phyloP scores from a whole-genome alignment of 2,329 filamentous ascomycete species.

The Pyrenochaeta sp. region DNA sequence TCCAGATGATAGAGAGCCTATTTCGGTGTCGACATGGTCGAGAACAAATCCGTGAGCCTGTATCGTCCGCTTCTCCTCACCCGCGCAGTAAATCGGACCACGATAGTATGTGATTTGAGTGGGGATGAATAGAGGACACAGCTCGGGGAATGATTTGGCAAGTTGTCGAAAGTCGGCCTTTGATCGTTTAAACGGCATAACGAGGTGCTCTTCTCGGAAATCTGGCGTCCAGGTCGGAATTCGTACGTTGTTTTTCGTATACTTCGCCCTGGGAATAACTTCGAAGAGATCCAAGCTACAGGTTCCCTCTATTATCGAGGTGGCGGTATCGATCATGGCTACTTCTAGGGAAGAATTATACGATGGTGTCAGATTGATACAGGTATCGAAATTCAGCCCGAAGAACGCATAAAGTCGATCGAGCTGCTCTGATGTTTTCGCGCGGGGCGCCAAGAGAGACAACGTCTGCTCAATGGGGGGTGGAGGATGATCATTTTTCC shows the following conservation, averaged over 20 bases:
- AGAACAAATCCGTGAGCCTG: constrained; percentile 8
- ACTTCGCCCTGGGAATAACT: constrained; percentile 2
- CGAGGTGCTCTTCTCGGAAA: constrained; percentile 4
- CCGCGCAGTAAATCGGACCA: constrained; percentile 1
- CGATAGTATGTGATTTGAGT: constrained; percentile 3
- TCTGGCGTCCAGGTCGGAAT: constrained; percentile 6
- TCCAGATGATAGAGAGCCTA: not conserved
- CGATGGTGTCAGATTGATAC: constrained; percentile 4
- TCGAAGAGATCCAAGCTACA: constrained; percentile 6
- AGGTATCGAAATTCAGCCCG: constrained; percentile 1
- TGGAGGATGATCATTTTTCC: not conserved
- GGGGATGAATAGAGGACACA: constrained; percentile 2
- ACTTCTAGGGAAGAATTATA: constrained; percentile 4
- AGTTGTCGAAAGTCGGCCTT: constrained; percentile 1
- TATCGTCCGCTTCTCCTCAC: constrained; percentile 4
- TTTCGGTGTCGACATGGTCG: constrained; percentile 3
- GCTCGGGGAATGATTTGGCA: not conserved
- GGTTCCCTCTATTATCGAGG: constrained; percentile 4
- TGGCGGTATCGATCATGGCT: constrained; percentile 1
- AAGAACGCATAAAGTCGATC: constrained; percentile 10
- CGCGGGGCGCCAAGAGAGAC: constrained; percentile 1
- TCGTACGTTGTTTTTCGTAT: not conserved
- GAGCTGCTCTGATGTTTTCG: constrained; percentile 5
- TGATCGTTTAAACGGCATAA: constrained; percentile 6
- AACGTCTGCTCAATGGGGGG: constrained; percentile 6